These are phyloP conservation scores for Kurtzmaniella cleridarum DNA, from an alignment of 805 yeast species.

Conservation along the genomic window DNA sequence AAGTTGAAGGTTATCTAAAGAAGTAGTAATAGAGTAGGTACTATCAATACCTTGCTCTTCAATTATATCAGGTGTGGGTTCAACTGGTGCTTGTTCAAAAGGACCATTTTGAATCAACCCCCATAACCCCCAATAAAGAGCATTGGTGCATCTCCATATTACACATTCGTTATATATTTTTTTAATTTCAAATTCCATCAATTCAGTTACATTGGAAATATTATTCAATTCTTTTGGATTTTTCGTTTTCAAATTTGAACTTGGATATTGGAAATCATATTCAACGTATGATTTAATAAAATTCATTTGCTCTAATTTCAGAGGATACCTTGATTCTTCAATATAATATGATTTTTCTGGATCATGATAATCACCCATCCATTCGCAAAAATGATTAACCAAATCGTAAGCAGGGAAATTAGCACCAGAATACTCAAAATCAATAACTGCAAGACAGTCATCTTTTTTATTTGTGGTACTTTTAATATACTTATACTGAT, in stretches of 20 bases:
- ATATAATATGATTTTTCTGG: constrained; percentile 47
- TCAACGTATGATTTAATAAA: constrained; percentile 76
- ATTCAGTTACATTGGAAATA: constrained; percentile 14
- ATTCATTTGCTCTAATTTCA: constrained; percentile 59
- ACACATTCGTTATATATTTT: constrained; percentile 58
- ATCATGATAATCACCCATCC: constrained; percentile 93
- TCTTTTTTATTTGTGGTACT: constrained; percentile 30
- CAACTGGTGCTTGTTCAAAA: constrained; percentile 11
- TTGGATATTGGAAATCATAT: constrained; percentile 40
- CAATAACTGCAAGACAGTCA: constrained; percentile 78
- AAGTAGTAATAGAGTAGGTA: constrained; percentile 39
- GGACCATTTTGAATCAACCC: constrained; percentile 76
- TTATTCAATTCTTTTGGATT: constrained; percentile 9
- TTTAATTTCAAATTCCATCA: constrained; percentile 40
- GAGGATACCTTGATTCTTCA: constrained; percentile 59
- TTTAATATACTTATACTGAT: constrained; percentile 10
- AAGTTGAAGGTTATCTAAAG: constrained; percentile 32
- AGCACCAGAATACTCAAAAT: constrained; percentile 92
- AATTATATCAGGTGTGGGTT: constrained; percentile 6
- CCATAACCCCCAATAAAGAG: constrained; percentile 86
- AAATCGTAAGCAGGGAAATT: constrained; percentile 86
- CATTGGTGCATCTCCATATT: constrained; percentile 77
- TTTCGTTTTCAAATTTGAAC: constrained; percentile 23
- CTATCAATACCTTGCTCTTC: constrained; percentile 36
- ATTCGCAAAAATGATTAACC: constrained; percentile 90